A percentile compares a stretch with the other conserved stretches of the same genome.
Evolutionary conservation across 176 grass and related monocot species (phyloP).

Genomic region (Poa annua): DNA sequence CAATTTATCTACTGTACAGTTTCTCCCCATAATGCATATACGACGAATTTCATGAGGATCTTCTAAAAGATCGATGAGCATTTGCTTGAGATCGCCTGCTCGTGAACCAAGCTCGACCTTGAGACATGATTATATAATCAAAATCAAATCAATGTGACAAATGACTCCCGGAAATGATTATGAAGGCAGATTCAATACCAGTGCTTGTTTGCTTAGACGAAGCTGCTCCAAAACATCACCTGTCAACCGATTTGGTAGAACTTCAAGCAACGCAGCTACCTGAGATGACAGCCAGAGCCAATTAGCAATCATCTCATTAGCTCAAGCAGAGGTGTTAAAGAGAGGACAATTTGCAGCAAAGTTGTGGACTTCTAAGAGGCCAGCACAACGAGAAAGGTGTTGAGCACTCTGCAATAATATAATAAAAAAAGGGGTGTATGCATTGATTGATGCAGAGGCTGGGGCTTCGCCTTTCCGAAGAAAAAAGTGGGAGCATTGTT

Average conservation of each 20-base stretch:
- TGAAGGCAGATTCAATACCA: slow-evolving; percentile 54
- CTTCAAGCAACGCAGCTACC: slow-evolving; percentile 90
- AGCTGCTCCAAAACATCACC: slow-evolving; percentile 95
- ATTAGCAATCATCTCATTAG: not conserved
- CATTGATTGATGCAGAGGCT: no score
- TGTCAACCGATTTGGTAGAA: slow-evolving; percentile 93
- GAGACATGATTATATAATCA: slow-evolving; percentile 40
- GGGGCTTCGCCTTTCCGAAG: no score
- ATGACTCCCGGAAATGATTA: slow-evolving; percentile 30
- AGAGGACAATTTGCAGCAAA: not conserved
- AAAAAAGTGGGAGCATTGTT: slow-evolving; percentile 4
- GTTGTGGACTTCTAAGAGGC: slow-evolving; percentile 10
- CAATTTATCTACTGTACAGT: slow-evolving; percentile 66
- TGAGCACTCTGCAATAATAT: no score
- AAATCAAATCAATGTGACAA: slow-evolving; percentile 27
- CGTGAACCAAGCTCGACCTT: slow-evolving; percentile 97
- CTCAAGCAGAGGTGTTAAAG: slow-evolving; percentile 28
- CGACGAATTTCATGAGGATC: slow-evolving; percentile 94
- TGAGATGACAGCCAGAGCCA: slow-evolving; percentile 37
- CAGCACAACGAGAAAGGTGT: not conserved
- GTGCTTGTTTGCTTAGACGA: slow-evolving; percentile 90
- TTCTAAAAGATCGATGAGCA: slow-evolving; percentile 91
- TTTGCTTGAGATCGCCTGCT: slow-evolving; percentile 96
- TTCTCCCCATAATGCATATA: slow-evolving; percentile 97
- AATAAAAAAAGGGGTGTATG: no score